These are phyloP conservation scores for Amylocarpus encephaloides DNA, from an alignment of 2,329 filamentous ascomycete species.

Conservation along the genomic window DNA sequence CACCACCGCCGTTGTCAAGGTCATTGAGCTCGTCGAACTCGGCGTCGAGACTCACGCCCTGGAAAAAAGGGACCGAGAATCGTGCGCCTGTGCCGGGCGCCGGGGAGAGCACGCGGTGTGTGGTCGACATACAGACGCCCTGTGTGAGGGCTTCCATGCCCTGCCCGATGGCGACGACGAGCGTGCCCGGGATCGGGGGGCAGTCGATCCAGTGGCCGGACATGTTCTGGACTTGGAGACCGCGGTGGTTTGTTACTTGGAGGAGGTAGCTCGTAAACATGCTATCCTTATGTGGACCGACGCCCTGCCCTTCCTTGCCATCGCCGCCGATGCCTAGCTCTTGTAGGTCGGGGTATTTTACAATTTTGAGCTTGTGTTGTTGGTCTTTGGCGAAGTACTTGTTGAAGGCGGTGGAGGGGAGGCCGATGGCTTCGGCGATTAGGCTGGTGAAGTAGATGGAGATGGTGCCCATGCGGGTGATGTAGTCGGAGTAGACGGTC, in stretches of 20 bases:
- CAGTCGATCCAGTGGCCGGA: slow-evolving; percentile 76
- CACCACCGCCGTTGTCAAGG: slow-evolving; percentile 41
- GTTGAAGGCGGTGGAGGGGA: slow-evolving; percentile 63
- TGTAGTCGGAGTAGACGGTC: slow-evolving; percentile 65
- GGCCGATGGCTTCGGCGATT: slow-evolving; percentile 75
- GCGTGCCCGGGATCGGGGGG: slow-evolving; percentile 65
- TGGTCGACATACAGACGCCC: slow-evolving; percentile 76
- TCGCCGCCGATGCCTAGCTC: slow-evolving; percentile 43
- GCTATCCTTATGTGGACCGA: slow-evolving; percentile 78
- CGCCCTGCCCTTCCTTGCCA: slow-evolving; percentile 45
- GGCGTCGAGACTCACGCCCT: slow-evolving; percentile 74
- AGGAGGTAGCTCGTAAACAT: slow-evolving; percentile 79
- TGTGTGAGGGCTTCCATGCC: slow-evolving; percentile 79
- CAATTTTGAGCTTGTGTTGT: slow-evolving; percentile 87
- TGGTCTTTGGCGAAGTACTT: slow-evolving; percentile 64
- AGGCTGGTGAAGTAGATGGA: slow-evolving; percentile 70
- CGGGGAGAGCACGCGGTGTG: slow-evolving; percentile 76
- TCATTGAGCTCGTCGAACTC: slow-evolving; percentile 56
- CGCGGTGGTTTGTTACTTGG: slow-evolving; percentile 69
- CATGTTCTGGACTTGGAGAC: slow-evolving; percentile 78
- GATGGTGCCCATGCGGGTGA: slow-evolving; percentile 65
- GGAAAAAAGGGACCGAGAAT: slow-evolving; percentile 82
- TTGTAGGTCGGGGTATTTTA: slow-evolving; percentile 73
- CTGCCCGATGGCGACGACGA: slow-evolving; percentile 84
- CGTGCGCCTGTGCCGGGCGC: slow-evolving; percentile 61